Conservation (phyloP, 306 rosid species). For the Quercus cerris region DNA sequence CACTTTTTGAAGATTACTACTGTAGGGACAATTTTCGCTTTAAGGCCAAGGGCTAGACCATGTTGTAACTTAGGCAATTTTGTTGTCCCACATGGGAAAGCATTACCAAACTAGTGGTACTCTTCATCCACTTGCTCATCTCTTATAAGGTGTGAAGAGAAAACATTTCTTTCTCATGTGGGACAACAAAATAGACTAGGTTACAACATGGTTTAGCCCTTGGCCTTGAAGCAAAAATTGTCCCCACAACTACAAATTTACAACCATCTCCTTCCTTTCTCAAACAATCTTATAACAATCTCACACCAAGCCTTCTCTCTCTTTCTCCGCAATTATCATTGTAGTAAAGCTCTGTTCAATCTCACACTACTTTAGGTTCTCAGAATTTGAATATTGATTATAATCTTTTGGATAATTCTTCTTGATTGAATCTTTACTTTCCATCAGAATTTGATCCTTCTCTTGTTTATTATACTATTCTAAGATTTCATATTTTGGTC, state of each 20-base stretch:
- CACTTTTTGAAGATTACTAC: background rate
- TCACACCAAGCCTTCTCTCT: background rate
- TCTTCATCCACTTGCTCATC: no score
- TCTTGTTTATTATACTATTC: background rate
- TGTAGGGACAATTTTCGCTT: no score
- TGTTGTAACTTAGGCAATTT: no score
- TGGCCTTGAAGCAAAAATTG: no score
- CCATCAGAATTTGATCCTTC: background rate
- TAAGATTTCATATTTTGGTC: slow-evolving; percentile 14
- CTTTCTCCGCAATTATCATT: slow-evolving; percentile 7
- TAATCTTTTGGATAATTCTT: background rate
- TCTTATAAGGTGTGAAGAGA: no score
- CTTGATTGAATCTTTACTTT: background rate
- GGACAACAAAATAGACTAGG: no score
- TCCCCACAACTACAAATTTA: background rate
- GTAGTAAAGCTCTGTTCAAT: slow-evolving; percentile 26
- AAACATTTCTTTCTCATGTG: no score
- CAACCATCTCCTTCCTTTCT: slow-evolving; percentile 29
- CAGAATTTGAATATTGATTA: background rate
- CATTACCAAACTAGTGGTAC: no score
- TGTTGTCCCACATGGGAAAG: no score
- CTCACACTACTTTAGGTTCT: slow-evolving; percentile 43
- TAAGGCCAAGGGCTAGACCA: no score
- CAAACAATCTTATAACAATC: background rate
- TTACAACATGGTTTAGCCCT: no score